A percentile compares a stretch with the other conserved stretches of the same genome.
phyloP scores from a whole-genome alignment of 768 basidiomycete species.

The Nidula microcarpa region DNA sequence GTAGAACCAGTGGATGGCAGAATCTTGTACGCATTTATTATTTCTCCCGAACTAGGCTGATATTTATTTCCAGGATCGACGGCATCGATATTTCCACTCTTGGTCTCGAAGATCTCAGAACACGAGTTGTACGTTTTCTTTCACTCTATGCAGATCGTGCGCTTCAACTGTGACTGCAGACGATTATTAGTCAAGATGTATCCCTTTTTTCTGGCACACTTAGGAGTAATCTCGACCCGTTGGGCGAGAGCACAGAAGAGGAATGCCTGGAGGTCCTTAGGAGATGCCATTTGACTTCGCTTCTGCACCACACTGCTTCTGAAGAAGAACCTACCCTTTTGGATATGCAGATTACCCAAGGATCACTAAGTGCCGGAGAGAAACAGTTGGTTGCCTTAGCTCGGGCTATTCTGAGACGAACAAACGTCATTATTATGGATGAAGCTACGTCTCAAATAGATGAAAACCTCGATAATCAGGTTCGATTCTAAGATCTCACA shows the following conservation, averaged over 20 bases:
- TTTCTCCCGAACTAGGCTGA: background rate
- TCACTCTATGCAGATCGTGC: background rate
- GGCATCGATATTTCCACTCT: conserved; percentile 66
- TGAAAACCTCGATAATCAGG: conserved; percentile 64
- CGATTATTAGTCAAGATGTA: conserved; percentile 74
- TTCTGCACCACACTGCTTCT: conserved; percentile 34
- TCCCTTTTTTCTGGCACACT: conserved; percentile 73
- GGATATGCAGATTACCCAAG: conserved; percentile 62
- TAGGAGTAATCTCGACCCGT: conserved; percentile 69
- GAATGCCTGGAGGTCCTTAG: conserved; percentile 66
- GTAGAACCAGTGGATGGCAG: conserved; percentile 54
- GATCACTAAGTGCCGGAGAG: conserved; percentile 73
- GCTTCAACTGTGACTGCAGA: conserved; percentile 29
- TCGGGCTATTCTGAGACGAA: conserved; percentile 62
- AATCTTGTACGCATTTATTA: conserved; percentile 45
- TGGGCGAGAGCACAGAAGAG: conserved; percentile 50
- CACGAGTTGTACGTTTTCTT: conserved; percentile 43
- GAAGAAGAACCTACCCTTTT: conserved; percentile 34
- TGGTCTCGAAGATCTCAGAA: conserved; percentile 66
- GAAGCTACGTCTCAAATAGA: conserved; percentile 81
- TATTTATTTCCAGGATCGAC: conserved; percentile 44
- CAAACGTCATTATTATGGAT: conserved; percentile 70
- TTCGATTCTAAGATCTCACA: conserved; percentile 13
- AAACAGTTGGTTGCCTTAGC: conserved; percentile 71
- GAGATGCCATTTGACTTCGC: conserved; percentile 55